phyloP scores from a whole-genome alignment of 2,329 filamentous ascomycete species.

The Phoma sp. region DNA sequence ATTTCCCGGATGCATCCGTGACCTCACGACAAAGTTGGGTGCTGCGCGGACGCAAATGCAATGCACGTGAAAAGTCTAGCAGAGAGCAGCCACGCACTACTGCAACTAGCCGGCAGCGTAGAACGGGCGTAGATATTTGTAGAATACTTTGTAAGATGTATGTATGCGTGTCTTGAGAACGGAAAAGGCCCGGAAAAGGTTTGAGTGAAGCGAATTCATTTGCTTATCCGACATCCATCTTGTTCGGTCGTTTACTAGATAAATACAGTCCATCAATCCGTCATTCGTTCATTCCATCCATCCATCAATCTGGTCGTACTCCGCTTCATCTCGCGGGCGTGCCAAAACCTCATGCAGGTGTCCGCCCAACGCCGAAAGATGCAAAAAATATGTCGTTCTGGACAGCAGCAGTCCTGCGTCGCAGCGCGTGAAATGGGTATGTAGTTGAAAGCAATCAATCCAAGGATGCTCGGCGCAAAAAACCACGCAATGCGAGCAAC shows the following conservation, averaged over 20 bases:
- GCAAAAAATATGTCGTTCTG: constrained; percentile 30
- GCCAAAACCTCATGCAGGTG: constrained; percentile 8
- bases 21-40: constrained; percentile 1
- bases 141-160: too few relatives aligned
- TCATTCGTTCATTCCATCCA: constrained; percentile 20
- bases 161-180: too few relatives aligned
- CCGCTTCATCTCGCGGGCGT: constrained; percentile 4
- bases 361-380: constrained; percentile 39
- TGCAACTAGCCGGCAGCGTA: background rate
- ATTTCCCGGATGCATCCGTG: constrained; percentile 17
- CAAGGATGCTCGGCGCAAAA: constrained; percentile 37
- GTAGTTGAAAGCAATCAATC: constrained; percentile 25
- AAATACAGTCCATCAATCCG: constrained; percentile 32
- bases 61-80: background rate
- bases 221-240: constrained; percentile 2
- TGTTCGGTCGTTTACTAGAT: constrained; percentile 36
- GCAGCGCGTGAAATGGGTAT: constrained; percentile 40
- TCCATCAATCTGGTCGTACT: constrained; percentile 10
- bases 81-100: too few relatives aligned
- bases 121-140: too few relatives aligned
- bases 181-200: too few relatives aligned
- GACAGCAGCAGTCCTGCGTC: constrained; percentile 33
- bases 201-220: too few relatives aligned
- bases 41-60: background rate
- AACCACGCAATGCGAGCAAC: constrained; percentile 23